Evolutionary conservation across 345 rosid genomes (phyloP).

Genomic region (Acer yangbiense): DNA sequence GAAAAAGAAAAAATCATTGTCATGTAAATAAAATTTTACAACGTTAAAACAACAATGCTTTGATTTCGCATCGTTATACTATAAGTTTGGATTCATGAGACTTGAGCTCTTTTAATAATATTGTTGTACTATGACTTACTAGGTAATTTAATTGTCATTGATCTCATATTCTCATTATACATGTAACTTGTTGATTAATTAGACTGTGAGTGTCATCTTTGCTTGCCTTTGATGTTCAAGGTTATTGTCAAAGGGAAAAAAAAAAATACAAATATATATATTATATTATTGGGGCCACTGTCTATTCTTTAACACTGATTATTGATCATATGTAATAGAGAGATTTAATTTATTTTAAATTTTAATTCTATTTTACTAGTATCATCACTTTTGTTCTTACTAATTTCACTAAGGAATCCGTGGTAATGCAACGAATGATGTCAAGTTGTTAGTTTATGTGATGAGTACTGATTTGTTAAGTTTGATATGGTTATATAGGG

Average conservation of each 20-base stretch:
- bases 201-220: background rate
- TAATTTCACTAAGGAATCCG: background rate
- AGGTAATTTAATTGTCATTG: background rate
- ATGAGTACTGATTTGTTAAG: background rate
- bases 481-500: conserved; percentile 21
- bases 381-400: no score
- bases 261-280: background rate
- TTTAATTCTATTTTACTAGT: background rate
- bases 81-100: background rate
- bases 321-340: background rate
- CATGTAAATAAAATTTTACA: background rate
- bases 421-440: background rate
- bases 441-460: no score
- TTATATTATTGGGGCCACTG: background rate
- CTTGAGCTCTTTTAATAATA: no score
- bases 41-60: background rate
- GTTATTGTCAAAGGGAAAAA: background rate
- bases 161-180: background rate
- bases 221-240: background rate
- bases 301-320: background rate
- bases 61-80: no score
- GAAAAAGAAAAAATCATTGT: no score
- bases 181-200: no score
- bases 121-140: background rate
- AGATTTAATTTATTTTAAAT: no score